phyloP scores from a whole-genome alignment of 345 rosid species.

The Melaleuca quinquenervia region DNA sequence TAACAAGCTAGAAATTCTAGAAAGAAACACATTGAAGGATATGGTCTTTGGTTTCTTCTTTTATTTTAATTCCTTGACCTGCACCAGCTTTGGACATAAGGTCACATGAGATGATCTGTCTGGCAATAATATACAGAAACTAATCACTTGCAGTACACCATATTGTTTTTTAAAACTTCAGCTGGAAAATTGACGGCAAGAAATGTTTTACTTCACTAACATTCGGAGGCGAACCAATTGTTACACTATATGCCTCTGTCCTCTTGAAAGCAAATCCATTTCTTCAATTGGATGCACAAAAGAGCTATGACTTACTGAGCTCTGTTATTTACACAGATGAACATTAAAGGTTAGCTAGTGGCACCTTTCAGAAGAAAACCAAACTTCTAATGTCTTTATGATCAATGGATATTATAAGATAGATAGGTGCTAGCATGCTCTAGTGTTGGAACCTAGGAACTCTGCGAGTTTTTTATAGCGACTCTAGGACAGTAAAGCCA shows the following conservation, averaged over 20 bases:
- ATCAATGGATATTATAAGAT: background rate
- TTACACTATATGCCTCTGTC: background rate
- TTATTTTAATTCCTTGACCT: slow-evolving; percentile 31
- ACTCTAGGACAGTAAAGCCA: background rate
- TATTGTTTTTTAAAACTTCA: background rate
- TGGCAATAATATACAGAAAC: background rate
- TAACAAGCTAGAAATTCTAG: slow-evolving; percentile 21
- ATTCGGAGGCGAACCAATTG: background rate
- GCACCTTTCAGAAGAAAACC: background rate
- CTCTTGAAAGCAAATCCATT: background rate
- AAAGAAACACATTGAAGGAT: slow-evolving; percentile 33
- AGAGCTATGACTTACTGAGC: background rate
- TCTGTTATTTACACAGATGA: background rate
- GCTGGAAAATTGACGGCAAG: background rate
- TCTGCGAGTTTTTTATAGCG: background rate
- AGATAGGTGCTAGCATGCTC: background rate
- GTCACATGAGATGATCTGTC: slow-evolving; percentile 16
- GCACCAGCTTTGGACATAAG: slow-evolving; percentile 10
- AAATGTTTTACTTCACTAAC: background rate
- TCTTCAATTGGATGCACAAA: background rate
- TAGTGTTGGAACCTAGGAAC: background rate
- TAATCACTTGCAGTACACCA: background rate
- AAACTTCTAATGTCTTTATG: background rate
- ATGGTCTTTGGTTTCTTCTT: slow-evolving; percentile 38
- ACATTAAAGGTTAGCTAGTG: background rate